These are phyloP conservation scores for Penicillium vulpinum DNA, from an alignment of 2,329 filamentous ascomycete species.

Conservation along the genomic window DNA sequence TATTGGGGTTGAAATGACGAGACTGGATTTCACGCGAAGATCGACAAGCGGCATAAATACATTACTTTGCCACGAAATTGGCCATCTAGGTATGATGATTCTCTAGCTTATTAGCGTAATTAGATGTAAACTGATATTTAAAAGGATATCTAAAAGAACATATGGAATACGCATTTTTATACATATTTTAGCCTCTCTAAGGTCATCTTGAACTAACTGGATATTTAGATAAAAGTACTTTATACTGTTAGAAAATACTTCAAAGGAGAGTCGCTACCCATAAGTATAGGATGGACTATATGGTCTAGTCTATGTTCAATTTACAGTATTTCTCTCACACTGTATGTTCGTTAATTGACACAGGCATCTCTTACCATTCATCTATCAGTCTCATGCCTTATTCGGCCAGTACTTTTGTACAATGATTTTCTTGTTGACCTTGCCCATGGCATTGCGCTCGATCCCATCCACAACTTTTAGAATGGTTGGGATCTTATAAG, in stretches of 20 bases:
- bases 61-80: no score
- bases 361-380: background rate
- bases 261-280: background rate
- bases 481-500: slow-evolving; percentile 92
- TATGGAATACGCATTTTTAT: no score
- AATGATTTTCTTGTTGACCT: slow-evolving; percentile 54
- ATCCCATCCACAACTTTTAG: slow-evolving; percentile 71
- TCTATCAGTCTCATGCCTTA: slow-evolving; percentile 8
- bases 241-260: background rate
- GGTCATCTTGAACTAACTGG: no score
- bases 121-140: no score
- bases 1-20: slow-evolving; percentile 4
- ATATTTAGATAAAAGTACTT: background rate
- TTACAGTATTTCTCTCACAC: background rate
- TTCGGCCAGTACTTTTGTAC: slow-evolving; percentile 42
- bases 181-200: no score
- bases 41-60: background rate
- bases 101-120: no score
- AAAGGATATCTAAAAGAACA: no score
- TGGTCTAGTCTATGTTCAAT: background rate
- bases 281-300: background rate
- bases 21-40: background rate
- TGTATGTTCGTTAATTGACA: background rate
- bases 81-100: no score
- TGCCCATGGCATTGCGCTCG: slow-evolving; percentile 75